A percentile compares a stretch with the other conserved stretches of the same genome.
phyloP scores from a whole-genome alignment of 129 eudicot species.

The Flaveria robusta region DNA sequence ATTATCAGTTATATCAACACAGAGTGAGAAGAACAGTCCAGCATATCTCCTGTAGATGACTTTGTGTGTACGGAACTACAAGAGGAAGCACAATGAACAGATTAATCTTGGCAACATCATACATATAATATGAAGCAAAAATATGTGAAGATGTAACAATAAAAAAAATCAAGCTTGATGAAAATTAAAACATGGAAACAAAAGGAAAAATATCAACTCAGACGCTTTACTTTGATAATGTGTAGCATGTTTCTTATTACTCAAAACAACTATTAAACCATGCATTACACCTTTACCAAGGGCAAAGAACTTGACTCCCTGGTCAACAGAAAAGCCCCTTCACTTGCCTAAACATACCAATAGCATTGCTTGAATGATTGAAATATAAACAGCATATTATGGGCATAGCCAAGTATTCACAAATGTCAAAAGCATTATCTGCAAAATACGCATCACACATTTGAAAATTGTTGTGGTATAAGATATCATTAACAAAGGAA shows the following conservation, averaged over 20 bases:
- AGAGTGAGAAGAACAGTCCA: conserved; percentile 81
- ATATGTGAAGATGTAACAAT: background rate
- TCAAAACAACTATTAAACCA: background rate
- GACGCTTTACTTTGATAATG: background rate
- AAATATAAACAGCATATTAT: background rate
- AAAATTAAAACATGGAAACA: background rate
- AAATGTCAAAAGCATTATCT: background rate
- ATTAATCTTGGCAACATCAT: conserved; percentile 8
- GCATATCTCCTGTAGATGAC: conserved; percentile 91
- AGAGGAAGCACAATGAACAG: conserved; percentile 1
- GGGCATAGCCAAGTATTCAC: background rate
- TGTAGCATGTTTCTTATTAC: background rate
- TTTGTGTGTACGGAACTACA: conserved; percentile 91
- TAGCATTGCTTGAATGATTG: background rate
- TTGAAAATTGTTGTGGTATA: background rate
- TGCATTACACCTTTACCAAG: conserved; percentile 6
- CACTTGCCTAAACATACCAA: background rate
- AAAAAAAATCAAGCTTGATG: background rate
- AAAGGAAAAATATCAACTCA: background rate
- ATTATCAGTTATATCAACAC: conserved; percentile 89
- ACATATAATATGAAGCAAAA: background rate
- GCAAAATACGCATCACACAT: background rate
- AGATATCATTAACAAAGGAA: background rate
- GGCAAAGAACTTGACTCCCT: background rate
- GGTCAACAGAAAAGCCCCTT: background rate